Base-by-base conservation (phyloP, 306 rosid genomes). In the Acacia acuminata region DNA sequence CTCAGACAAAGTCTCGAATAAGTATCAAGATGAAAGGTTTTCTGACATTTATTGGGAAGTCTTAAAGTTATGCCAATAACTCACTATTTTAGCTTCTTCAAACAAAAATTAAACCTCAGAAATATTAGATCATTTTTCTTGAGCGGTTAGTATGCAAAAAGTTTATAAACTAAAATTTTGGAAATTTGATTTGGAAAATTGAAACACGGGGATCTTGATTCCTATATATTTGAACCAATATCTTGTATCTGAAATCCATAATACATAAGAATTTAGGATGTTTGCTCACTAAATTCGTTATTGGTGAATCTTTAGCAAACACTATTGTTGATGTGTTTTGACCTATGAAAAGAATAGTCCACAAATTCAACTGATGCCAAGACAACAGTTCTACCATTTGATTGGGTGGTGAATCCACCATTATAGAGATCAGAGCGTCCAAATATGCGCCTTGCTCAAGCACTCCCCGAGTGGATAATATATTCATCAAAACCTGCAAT, bases 321-420 rank as follows among this genome's bases (percentile, higher is more conserved):
- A n/a, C 80, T 24, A 7, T 38, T 44, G 24, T 71, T 44, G 3
- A n/a, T 22, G n/a, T 22, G 74, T 43, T 71, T 44, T n/a, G 53
- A 70, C 2, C 19, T 40, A 43, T 16, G 42, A 83, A 77, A 20
- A 72, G 19, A 24, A 45, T 43, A 76, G 30, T n/a, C 40, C 42
- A 70, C 32, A 19, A 45, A 56, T 27, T 73, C 56, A 70, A 73
- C 30, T 64, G 40, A 78, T 78, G 48, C 70, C 34, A 14, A 76
- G 51, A 3, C 53, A 53, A 71, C 58, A 67, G 32, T 78, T 55
- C 79, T 89, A 95, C 99, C 99, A 83, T 88, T 88, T 96, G 99
- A 91, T 96, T 96, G 78, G 84, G 83, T 8, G 94, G 86, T 1
- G 98, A 96, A 85, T 96, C 98, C 92, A 96, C 85, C 98, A 96